Base-by-base conservation (phyloP, 306 rosid species). In the Adenanthera pavonina region DNA sequence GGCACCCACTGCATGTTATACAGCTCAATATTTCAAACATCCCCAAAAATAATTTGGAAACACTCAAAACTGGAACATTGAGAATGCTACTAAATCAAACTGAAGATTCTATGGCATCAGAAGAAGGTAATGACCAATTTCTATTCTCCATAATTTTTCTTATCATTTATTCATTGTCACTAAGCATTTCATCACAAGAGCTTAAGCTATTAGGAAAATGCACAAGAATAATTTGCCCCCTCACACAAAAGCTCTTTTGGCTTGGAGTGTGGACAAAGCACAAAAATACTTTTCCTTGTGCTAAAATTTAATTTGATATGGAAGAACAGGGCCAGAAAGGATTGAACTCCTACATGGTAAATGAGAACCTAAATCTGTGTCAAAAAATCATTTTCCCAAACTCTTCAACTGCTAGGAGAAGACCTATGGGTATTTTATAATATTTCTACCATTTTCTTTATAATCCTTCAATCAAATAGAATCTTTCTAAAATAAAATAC, bases 401-500 rank as follows among this genome's bases (percentile, higher is more conserved):
- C 35, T 8, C 13, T 3, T 59, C 9, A 59, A 38, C 7, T 59
- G 64, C 10, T 59, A 20, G 64, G 8, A 20, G 64, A 19, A 20
- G 64, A 19, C 64, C 34, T 20, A 57, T 2, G 35, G 34, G 20
- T 57, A 57, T 19, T 54, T 8, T 0, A 19, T 57, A 57, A n/a
- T 54, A 57, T 57, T 19, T 57, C 64, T 57, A 57, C 20, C 35
- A 20, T 38, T 17, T 68, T 60, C 38, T 35, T 60, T 43, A 57
- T 35, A 78, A 72, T 35, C n/a, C 62, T 79, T 64, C n/a, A 62
- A 62, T 8, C n/a, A 78, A 35, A 20, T 76, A 54, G 59, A 54
- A 57, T 2, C 15, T 20, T 57, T 13, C 44, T 4, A 69, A 74
- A 79, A 73, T 1, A 76, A 44, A 16, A 16, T 13, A 60, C 73